Evolutionary conservation across 805 yeast genomes (phyloP), one percentile per base, ranked within the genome.

Genomic region (Metahyphopichia silvanorum): DNA sequence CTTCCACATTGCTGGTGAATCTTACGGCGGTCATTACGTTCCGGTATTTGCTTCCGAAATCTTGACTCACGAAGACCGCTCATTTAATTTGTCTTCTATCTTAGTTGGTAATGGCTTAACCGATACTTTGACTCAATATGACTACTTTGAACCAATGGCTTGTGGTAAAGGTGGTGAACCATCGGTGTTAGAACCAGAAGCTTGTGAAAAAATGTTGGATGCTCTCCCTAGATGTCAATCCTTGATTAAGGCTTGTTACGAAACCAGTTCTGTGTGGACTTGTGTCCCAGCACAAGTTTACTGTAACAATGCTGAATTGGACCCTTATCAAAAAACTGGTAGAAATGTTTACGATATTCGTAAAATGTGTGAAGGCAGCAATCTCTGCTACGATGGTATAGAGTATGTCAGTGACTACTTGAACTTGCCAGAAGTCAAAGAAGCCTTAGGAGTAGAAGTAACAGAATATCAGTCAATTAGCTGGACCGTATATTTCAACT

Each of bases 101-200:
- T 53, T 91, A 54, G 89, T 89, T 50, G 98, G 98, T 41, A 89
- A 89, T 56, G 97, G 98, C 33, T 76, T 89, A 46, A 86, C 95
- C 21, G 95, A 87, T 57, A 83, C 95, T 3, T 66, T 82, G 38
- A 71, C 75, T 27, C 96, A 88, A 68, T 80, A 82, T 51, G 74
- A 74, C 37, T 79, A 79, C 58, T 88, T 86, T 54, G 77, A 82
- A 57, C 95, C 94, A 43, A 89, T 91, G 97, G 95, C 95, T 4
- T 91, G 98, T 61, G 93, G 95, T 33, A 56, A 73, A 44, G 95
- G 96, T 43, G 96, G 96, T 5, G 79, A 79, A 49, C 81, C 81
- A 13, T 67, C 89, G 12, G 87, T 87, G 2, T 66, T 87, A 42
- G 65, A 74, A 12, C 79, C 78, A n/a, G 78, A 74, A 33, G 77